These are phyloP conservation scores for Exobasidium cylindrosporum DNA, from an alignment of 1,284 basidiomycete species.

Conservation along the genomic window DNA sequence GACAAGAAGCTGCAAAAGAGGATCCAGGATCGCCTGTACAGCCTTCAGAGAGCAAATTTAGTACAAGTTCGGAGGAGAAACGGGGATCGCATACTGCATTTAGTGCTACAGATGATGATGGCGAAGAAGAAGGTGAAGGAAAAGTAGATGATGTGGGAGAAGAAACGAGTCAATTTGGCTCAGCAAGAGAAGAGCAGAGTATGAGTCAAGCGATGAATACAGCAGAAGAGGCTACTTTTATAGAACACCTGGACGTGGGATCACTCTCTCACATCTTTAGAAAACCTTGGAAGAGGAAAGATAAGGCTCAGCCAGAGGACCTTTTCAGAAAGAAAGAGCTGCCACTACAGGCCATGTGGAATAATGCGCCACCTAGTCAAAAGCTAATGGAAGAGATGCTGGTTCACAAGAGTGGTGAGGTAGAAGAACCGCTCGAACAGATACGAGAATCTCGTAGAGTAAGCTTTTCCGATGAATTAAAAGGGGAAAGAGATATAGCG, in stretches of 20 bases:
- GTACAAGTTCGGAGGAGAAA: constrained; percentile 6
- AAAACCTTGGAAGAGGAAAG: constrained; percentile 32
- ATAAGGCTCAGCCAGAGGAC: constrained; percentile 23
- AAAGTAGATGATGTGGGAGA: background rate
- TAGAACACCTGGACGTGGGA: constrained; percentile 44
- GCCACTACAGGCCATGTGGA: constrained; percentile 49
- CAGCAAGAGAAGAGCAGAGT: constrained; percentile 1
- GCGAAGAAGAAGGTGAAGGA: background rate
- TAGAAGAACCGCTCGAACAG: background rate
- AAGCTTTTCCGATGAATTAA: background rate
- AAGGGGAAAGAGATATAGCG: background rate
- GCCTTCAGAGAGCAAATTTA: background rate
- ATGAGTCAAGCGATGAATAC: constrained; percentile 3
- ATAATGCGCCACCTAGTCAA: constrained; percentile 30
- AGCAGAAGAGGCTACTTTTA: constrained; percentile 37
- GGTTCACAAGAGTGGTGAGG: background rate
- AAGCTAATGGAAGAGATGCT: background rate
- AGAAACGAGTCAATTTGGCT: background rate
- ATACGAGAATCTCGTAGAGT: background rate
- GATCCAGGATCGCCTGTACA: background rate
- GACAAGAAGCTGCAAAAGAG: background rate
- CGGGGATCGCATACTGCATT: background rate
- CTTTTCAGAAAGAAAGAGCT: constrained; percentile 43
- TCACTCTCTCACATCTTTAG: constrained; percentile 43
- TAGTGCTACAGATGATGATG: too few relatives aligned